Evolutionary conservation across 1,284 basidiomycete genomes (phyloP).

Genomic region (Irpex rosettiformis): DNA sequence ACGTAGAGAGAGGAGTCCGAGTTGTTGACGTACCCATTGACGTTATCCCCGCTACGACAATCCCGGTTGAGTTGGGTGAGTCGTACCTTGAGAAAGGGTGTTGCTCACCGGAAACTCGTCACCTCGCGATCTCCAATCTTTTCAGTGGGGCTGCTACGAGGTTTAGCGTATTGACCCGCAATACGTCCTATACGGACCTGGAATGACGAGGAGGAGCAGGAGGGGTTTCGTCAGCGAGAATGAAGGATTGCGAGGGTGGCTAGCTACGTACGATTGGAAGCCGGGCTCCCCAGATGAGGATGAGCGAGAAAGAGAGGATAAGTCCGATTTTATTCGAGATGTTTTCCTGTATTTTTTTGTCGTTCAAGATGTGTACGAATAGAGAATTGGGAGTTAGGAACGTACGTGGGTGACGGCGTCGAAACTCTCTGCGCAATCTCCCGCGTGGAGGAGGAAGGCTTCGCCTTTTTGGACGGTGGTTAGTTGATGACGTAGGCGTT

Average conservation of each 20-base stretch:
- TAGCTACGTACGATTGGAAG: conserved; percentile 70
- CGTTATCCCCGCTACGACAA: conserved; percentile 82
- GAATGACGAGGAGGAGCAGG: neutral
- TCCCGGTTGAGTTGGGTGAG: neutral
- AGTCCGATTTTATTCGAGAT: conserved; percentile 94
- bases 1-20: neutral
- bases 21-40: conserved; percentile 78
- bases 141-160: conserved; percentile 86
- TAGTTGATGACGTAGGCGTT: conserved; percentile 80
- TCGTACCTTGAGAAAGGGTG: neutral
- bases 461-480: conserved; percentile 80
- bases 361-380: neutral
- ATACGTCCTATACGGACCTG: conserved; percentile 87
- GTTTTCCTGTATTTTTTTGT: conserved; percentile 62
- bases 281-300: conserved; percentile 91
- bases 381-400: conserved; percentile 7
- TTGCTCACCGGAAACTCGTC: conserved; percentile 71
- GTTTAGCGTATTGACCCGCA: conserved; percentile 97
- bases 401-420: conserved; percentile 85
- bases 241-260: neutral
- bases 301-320: conserved; percentile 92
- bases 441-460: conserved; percentile 94
- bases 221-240: neutral
- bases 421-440: conserved; percentile 96
- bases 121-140: conserved; percentile 68